Conservation (phyloP, 108 stramenopile genomes). For the Nitzschia sp. region DNA sequence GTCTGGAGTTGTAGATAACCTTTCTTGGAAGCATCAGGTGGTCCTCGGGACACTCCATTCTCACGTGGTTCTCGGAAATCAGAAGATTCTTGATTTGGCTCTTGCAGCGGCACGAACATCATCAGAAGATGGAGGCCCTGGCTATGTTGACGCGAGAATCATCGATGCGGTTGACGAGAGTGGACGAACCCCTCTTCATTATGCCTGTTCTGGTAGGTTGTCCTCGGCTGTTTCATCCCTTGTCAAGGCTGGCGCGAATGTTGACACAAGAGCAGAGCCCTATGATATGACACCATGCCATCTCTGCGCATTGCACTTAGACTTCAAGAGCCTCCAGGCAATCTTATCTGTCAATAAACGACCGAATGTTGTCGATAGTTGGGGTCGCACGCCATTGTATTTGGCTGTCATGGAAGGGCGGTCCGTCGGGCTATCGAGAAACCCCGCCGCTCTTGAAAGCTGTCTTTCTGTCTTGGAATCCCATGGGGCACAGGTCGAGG, state of each 20-base stretch:
- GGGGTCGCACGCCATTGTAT: conserved; percentile 75
- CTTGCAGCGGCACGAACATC: conserved; percentile 14
- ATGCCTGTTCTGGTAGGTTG: conserved; percentile 65
- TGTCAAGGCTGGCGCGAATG: conserved; percentile 68
- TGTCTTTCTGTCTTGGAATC: conserved; percentile 68
- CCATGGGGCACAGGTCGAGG: conserved; percentile 58
- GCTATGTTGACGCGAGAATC: conserved; percentile 42
- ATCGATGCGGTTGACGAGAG: conserved; percentile 70
- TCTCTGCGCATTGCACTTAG: conserved; percentile 57
- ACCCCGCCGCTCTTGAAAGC: conserved; percentile 46
- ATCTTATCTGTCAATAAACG: conserved; percentile 58
- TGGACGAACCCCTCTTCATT: conserved; percentile 74
- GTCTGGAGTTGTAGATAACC: conserved; percentile 4
- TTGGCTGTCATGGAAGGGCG: conserved; percentile 62
- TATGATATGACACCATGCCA: conserved; percentile 54
- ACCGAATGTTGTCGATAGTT: conserved; percentile 66
- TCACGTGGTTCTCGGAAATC: conserved; percentile 67
- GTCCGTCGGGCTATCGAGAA: conserved; percentile 30
- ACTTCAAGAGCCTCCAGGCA: conserved; percentile 59
- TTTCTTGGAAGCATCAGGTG: conserved; percentile 74
- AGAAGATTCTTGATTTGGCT: conserved; percentile 52
- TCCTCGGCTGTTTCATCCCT: conserved; percentile 57
- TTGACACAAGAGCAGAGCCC: conserved; percentile 31
- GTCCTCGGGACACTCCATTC: conserved; percentile 82
- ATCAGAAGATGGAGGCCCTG: neutral